Conservation (phyloP, 2,329 filamentous ascomycete genomes). For the Epichloe sp. region DNA sequence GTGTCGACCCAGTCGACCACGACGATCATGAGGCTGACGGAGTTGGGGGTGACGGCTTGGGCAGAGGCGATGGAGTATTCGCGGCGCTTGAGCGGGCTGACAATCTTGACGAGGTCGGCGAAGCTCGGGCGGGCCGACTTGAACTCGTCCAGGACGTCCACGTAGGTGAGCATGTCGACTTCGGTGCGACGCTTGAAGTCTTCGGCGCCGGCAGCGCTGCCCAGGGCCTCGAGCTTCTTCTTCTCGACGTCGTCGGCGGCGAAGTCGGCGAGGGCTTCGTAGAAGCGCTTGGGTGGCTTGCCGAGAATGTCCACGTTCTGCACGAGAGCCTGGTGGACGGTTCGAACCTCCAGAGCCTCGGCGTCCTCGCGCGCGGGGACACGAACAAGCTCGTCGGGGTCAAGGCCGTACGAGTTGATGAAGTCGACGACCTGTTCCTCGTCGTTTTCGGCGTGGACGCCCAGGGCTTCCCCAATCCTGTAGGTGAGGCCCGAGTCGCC, state of each 20-base stretch:
- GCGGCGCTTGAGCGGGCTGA: conserved; percentile 83
- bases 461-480: conserved; percentile 92
- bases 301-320: conserved; percentile 97
- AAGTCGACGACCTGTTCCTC: conserved; percentile 65
- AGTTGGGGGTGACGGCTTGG: conserved; percentile 81
- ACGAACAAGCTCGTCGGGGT: conserved; percentile 75
- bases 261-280: conserved; percentile 80
- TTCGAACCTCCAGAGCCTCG: conserved; percentile 67
- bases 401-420: conserved; percentile 78
- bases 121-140: conserved; percentile 77
- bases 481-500: conserved; percentile 85
- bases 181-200: conserved; percentile 91
- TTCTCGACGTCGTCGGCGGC: conserved; percentile 73
- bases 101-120: conserved; percentile 77
- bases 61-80: conserved; percentile 99
- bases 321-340: conserved; percentile 78
- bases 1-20: conserved; percentile 93
- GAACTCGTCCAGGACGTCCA: conserved; percentile 83
- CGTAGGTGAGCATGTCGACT: conserved; percentile 82
- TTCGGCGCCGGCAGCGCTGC: conserved; percentile 62
- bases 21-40: conserved; percentile 92
- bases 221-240: conserved; percentile 64
- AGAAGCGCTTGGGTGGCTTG: conserved; percentile 94
- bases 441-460: conserved; percentile 93
- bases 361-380: conserved; percentile 74